Base-by-base conservation (phyloP, 2,329 filamentous ascomycete genomes). In the Colletotrichum chrysophilum region DNA sequence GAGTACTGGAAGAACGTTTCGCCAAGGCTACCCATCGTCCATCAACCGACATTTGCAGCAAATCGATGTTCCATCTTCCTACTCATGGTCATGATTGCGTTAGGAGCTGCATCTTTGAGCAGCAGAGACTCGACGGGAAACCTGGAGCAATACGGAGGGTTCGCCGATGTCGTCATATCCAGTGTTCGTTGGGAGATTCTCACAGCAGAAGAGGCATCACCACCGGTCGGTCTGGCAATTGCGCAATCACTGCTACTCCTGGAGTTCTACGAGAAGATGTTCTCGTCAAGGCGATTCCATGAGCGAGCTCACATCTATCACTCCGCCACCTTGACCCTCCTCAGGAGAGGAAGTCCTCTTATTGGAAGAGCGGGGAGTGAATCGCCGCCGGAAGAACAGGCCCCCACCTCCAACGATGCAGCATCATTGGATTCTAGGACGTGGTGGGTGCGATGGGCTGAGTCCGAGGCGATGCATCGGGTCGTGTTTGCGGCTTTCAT, bases 231-330 rank as follows among this genome's bases (percentile, higher is more conserved):
- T 79, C 86, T 98, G 4, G 98, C 95, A 95, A 93, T 97, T 1
- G 96, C 97, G 77, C 96, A 98, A 82, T 93, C 95, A 0, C 86
- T 98, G 60, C 85, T 98, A 3, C 87, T 98, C 5, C 87, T 98
- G 3, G 96, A 98, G 82, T 91, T 96, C 6, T 98, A 96, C 80
- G 96, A 98, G 85, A 98, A 98, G 88, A 94, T 97, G 90, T 97
- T 95, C 82, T 95, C 94, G 3, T 96, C 95, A 1, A 90, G 95
- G 56, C 90, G 91, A 18, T 87, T 98, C 30, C 96, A 98, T 83
- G 96, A 98, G 83, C 90, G 96, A 78, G 94, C 95, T 0, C 95
- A 98, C 79, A 97, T 98, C 48, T 96, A 98, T 80, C 96, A 98
- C 81, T 93, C 94, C 6, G 95, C 95, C 1, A 96, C 95, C 0